Conservation (phyloP, 148 eudicot species). For the Rhododendron molle region DNA sequence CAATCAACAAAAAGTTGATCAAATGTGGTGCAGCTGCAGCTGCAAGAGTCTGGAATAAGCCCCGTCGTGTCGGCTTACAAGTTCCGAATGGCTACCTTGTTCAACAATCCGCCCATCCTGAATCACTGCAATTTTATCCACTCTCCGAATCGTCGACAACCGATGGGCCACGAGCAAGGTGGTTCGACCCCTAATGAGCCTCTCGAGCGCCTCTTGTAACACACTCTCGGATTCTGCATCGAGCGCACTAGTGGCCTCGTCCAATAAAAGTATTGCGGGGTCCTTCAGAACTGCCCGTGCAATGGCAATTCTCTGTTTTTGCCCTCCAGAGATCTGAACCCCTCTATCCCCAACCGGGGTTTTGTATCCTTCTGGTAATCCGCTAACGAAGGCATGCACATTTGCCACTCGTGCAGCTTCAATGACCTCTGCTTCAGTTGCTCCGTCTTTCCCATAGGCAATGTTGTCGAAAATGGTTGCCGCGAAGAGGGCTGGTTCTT, state of each 20-base stretch:
- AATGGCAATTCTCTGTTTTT: constrained; percentile 86
- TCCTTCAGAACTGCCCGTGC: constrained; percentile 90
- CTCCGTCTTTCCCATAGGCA: constrained; percentile 89
- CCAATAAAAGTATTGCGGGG: constrained; percentile 72
- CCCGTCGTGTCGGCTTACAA: constrained; percentile 72
- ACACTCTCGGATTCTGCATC: constrained; percentile 93
- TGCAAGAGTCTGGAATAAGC: constrained; percentile 88
- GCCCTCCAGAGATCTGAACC: constrained; percentile 95
- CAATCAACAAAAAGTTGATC: constrained; percentile 19
- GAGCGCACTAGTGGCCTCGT: constrained; percentile 95
- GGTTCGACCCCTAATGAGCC: constrained; percentile 91
- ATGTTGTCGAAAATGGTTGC: constrained; percentile 88
- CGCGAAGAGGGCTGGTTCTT: constrained; percentile 93
- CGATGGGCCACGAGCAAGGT: constrained; percentile 87
- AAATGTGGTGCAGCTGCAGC: constrained; percentile 59
- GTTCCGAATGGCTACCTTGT: constrained; percentile 84
- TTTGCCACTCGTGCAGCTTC: constrained; percentile 91
- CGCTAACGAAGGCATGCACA: constrained; percentile 83
- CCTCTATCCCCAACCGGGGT: constrained; percentile 91
- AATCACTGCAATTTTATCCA: constrained; percentile 74
- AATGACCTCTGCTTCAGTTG: constrained; percentile 83
- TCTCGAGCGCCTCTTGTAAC: constrained; percentile 86
- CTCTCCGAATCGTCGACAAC: constrained; percentile 81
- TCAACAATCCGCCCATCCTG: constrained; percentile 90
- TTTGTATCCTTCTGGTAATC: constrained; percentile 83